Evolutionary conservation across 2,329 filamentous ascomycete genomes (phyloP), one percentile per base, ranked within the genome.

Genomic region (Basipetospora sp.): DNA sequence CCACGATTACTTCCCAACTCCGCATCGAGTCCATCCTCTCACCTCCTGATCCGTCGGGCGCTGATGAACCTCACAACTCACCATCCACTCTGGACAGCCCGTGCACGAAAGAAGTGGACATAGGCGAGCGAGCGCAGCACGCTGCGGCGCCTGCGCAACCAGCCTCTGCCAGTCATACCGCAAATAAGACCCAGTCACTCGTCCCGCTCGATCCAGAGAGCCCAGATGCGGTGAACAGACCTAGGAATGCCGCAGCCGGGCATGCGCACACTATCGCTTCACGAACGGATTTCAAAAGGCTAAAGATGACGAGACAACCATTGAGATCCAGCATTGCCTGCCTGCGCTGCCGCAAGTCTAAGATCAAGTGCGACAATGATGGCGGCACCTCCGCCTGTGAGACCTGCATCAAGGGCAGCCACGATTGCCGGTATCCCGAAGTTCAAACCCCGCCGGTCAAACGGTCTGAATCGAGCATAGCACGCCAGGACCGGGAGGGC

Each of bases 321-420:
- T 80, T 85, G 71, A 71, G 83, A 47, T 85, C 81, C 33, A 83
- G 78, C 50, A 84, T 88, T 52, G 82, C 83, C 34, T 90, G 83
- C 57, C 65, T 73, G 43, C 69, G 74, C 44, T 88, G 83, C 53
- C 71, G 83, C 41, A 74, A 74, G 49, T 85, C 80, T 53, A 92
- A 90, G 59, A 83, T 88, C 53, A 88, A 88, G 58, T 92, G 84
- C 60, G 75, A 84, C 55, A 90, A 90, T 58, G 70, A 72, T 47
- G 81, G 81, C 42, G 71, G 77, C 41, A 71, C 71, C 43, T 77
- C 74, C 13, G 74, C 72, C 13, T 92, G 84, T 60, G 74, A 81
- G 44, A 75, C 76, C 10, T 92, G 84, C 53, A 71, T 79, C 51
- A 75, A 75, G 42, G 73, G 73, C 36, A 74, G 77, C 31, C 71